Conservation (phyloP, 495 filamentous ascomycete species). For the Tuber brumale region DNA sequence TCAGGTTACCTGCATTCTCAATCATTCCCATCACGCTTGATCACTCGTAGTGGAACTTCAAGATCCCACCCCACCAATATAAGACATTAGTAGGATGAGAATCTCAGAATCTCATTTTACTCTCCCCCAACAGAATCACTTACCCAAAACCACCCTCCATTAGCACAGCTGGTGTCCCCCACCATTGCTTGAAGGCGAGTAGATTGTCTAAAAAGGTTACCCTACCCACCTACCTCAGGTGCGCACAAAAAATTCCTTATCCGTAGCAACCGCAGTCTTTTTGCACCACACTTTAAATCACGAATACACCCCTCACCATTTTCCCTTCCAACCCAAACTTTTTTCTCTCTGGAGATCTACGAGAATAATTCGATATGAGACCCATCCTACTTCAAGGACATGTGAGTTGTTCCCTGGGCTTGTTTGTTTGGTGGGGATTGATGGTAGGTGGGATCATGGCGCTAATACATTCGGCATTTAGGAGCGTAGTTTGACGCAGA, state of each 20-base stretch:
- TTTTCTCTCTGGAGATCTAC: not conserved
- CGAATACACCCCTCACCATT: not conserved
- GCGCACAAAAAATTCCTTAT: not conserved
- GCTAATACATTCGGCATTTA: constrained; percentile 31
- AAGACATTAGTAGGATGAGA: not conserved
- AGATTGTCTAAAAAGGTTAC: not conserved
- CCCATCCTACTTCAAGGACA: constrained; percentile 93
- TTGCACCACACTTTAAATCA: not conserved
- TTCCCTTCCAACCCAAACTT: not conserved
- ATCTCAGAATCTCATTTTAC: not conserved
- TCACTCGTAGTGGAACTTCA: not conserved
- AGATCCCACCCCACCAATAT: not conserved
- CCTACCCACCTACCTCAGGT: not conserved
- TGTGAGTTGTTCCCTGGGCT: constrained; percentile 47
- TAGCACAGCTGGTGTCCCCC: not conserved
- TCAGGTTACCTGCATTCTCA: not conserved
- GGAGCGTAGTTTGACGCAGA: constrained; percentile 97
- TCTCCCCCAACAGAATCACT: not conserved
- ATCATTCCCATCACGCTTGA: not conserved
- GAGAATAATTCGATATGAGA: constrained; percentile 58
- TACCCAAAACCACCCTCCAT: not conserved
- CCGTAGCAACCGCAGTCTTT: not conserved
- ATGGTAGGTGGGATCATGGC: not conserved
- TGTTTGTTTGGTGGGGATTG: not conserved
- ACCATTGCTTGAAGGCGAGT: not conserved